Evolutionary conservation across 2,329 filamentous ascomycete species (phyloP), one percentile per base, ranked within the genome.

Genomic region (Colletotrichum sp.): DNA sequence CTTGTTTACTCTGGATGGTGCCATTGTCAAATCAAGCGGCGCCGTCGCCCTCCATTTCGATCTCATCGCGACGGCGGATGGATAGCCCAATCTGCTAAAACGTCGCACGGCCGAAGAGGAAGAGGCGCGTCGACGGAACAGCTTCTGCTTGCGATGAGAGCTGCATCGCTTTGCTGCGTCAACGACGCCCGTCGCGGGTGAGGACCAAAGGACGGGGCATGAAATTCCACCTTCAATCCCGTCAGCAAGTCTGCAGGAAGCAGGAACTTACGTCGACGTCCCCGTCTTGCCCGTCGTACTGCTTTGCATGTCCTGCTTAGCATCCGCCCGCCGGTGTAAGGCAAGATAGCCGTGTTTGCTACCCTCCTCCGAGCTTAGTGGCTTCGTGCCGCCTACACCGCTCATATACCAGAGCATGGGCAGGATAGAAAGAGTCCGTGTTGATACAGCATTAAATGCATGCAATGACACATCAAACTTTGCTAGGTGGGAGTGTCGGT

Each of bases 21-120:
- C 79, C 80, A 84, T 85, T 84, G 83, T 78, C 83, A 80, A 84
- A 85, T 84, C 79, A 82, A 77, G 59, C 76, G 55, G 30, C 57
- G 66, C 59, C 44, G 72, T 80, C 75, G 72, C 80, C 80, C 81
- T 81, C 81, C 82, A 77, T 80, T 77, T 70, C 76, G 74, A 71
- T 83, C 79, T 77, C 78, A 77, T 78, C 76, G 77, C 79, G 75
- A 71, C 77, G 77, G 75, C 77, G 77, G 75, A 69, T 68, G 75
- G 75, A 73, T 73, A 79, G 78, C 71, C 74, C 34, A 66, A 76
- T 39, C n/a, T 48, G 59, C 44, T 22, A 64, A 48, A 60, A 60
- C 28, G 18, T 59, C 24, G 64, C 39, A 70, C 71, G 34, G 52
- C 44, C 66, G 57, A 57, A 26, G 32, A 73, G 63, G 30, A 59